Base-by-base conservation (phyloP, 1,284 basidiomycete genomes). In the Cryptococcus maquisensis region DNA sequence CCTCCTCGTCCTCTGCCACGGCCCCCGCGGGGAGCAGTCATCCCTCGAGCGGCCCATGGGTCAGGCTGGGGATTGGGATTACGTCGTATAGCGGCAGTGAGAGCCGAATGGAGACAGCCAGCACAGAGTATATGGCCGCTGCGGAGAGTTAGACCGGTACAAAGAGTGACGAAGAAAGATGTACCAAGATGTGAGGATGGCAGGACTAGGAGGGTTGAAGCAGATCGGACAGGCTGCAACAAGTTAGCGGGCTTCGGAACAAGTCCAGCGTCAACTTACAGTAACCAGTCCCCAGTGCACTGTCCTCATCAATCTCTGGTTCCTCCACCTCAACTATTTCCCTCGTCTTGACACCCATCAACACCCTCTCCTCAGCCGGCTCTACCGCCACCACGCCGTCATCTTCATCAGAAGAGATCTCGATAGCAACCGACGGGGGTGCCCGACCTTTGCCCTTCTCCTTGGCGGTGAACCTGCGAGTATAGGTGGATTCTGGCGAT, bases 61-160 rank as follows among this genome's bases (percentile, higher is more conserved):
- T 52, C 47, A 1, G 68, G 65, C n/a, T 55, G 64, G 1, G 70
- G 68, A 45, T 67, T 64, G 16, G 62, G 59, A 21, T 67, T 58
- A 3, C 72, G 68, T 7, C 61, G 60, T 37, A 74, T 67, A 3
- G 71, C 67, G 3, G 71, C 63, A 8, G 67, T 45, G 12, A 74
- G 59, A 6, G 70, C 66, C 12, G 63, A 59, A 46, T 67, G 67
- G 23, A 74, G 65, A 51, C 72, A 74, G 44, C 62, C 49, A 12
- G 67, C 61, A 49, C 72, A 74, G n/a, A 72, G 61, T 21, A 73
- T 61, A 42, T 74, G 72, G 18, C 72, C 72, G 44, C 72, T 74
- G 52, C 7, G 37, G 35, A n/a, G 20, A 35, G 35, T 42, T 35
- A n/a, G 32, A 32, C 4, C 3, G 16, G 13, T 45, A 24, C 43